Evolutionary conservation across 1,139 yeast genomes (phyloP), one percentile per base, ranked within the genome.

Genomic region (Pichia sp.): DNA sequence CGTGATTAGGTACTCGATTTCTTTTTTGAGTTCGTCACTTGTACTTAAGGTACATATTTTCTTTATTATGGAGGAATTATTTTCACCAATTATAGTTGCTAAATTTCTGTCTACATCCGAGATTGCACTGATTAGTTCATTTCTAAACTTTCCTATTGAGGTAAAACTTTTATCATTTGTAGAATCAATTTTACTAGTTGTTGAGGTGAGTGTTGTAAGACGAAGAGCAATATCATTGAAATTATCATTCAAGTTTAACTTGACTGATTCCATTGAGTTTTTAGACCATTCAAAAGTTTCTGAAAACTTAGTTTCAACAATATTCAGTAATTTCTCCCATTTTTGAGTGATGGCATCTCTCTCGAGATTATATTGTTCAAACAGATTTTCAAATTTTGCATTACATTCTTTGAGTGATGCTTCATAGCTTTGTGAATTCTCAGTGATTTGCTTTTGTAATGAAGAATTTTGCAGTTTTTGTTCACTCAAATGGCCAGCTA

Each of bases 401-500:
- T 17, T 5, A 14, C 18, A 8, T 14, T 26, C 30, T 7, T 2
- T 12, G 18, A 26, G 7, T 6, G 8, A 7, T 10, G 14, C 18
- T 14, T 26, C 18, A 11, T 30, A 30, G 4, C 6, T 14, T 14
- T 26, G n/a, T 2, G 39, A 45, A 11, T 28, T 34, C 10, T 48
- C 21, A 1, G 37, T 30, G 30, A 49, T 49, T 15, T 25, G 22
- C 4, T 52, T 33, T 17, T 18, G 20, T 7, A 30, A 30, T 9
- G 22, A 15, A 7, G 31, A 17, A 18, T 48, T 52, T 23, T 46
- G 46, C 2, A 51, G 41, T 25, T 52, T 55, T 36, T 54, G 56
- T 30, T 55, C 59, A 1, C 55, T 52, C 23, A 56, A 45, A 35
- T 54, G 44, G 2, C 57, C 54, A 3, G 56, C 46, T 12, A 52